Evolutionary conservation across 164 flowering plant genomes (phyloP).

Genomic region (Protea cynaroides): DNA sequence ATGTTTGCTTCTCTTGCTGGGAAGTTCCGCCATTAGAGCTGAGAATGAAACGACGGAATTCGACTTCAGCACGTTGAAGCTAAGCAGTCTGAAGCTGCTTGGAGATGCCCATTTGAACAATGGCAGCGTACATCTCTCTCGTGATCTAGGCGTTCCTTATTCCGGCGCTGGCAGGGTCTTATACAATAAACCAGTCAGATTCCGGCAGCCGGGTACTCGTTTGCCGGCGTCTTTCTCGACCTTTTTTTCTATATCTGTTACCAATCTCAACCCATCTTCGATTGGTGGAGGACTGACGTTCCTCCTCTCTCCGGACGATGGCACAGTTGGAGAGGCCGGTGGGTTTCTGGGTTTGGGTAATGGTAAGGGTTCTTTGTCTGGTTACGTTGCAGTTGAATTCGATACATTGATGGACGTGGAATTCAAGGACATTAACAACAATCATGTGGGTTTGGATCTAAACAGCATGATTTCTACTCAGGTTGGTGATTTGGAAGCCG

Average conservation of each 20-base stretch:
- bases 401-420: conserved; percentile 92
- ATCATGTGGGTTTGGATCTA: conserved; percentile 87
- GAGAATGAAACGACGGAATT: conserved; percentile 36
- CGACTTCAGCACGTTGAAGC: conserved; percentile 59
- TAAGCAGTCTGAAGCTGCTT: conserved; percentile 57
- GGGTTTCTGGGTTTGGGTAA: conserved; percentile 51
- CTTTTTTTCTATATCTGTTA: conserved; percentile 72
- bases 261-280: conserved; percentile 73
- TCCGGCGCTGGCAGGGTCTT: conserved; percentile 72
- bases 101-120: conserved; percentile 85
- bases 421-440: conserved; percentile 77
- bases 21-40: conserved; percentile 6
- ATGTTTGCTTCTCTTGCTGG: conserved; percentile 4
- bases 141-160: conserved; percentile 72
- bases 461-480: conserved; percentile 58
- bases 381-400: conserved; percentile 79
- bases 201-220: conserved; percentile 37
- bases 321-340: conserved; percentile 60
- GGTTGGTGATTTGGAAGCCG: conserved; percentile 45
- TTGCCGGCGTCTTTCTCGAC: conserved; percentile 56
- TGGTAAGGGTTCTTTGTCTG: conserved; percentile 14
- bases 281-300: conserved; percentile 88
- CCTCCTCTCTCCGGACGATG: conserved; percentile 54
- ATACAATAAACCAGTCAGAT: conserved; percentile 52
- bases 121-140: conserved; percentile 56